phyloP scores from a whole-genome alignment of 139 green algal genomes.

The Deuterostichococcus epilithicus region DNA sequence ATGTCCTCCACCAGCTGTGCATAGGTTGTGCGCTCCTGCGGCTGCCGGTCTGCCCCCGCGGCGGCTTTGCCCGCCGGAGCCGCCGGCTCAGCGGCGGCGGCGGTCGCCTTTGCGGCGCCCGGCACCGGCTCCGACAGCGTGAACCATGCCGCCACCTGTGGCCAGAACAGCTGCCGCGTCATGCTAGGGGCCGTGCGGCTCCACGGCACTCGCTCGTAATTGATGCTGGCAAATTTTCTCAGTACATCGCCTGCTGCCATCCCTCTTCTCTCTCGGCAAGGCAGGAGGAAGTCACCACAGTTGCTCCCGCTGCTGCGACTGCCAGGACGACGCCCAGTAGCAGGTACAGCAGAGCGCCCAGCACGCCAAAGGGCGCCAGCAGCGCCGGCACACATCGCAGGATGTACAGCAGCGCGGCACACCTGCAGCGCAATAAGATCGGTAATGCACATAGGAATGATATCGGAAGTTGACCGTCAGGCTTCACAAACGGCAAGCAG shows the following conservation, averaged over 20 bases:
- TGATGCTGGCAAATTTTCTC: no score
- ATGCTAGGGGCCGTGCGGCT: no score
- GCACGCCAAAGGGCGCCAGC: conserved; percentile 14
- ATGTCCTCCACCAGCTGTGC: neutral
- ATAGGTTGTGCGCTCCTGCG: neutral
- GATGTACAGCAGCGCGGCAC: conserved; percentile 7
- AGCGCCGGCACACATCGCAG: conserved; percentile 16
- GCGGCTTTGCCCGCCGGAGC: neutral
- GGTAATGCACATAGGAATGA: no score
- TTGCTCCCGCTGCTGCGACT: neutral
- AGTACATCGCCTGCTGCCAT: no score
- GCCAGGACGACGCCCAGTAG: conserved; percentile 24
- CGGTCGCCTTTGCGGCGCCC: neutral
- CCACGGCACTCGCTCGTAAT: no score
- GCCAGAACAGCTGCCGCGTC: no score
- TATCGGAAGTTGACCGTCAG: no score
- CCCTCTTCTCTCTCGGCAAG: no score
- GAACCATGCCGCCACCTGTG: neutral
- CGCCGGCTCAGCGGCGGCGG: neutral
- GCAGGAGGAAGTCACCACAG: conserved; percentile 12
- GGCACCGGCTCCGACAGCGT: conserved; percentile 1
- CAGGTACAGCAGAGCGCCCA: conserved; percentile 9
- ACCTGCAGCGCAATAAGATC: neutral
- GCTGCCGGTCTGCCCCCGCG: neutral
- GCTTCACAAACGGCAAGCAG: no score